Evolutionary conservation across 75 land plant species (phyloP), one percentile per base, ranked within the genome.

Genomic region (Selaginella moellendorffii): DNA sequence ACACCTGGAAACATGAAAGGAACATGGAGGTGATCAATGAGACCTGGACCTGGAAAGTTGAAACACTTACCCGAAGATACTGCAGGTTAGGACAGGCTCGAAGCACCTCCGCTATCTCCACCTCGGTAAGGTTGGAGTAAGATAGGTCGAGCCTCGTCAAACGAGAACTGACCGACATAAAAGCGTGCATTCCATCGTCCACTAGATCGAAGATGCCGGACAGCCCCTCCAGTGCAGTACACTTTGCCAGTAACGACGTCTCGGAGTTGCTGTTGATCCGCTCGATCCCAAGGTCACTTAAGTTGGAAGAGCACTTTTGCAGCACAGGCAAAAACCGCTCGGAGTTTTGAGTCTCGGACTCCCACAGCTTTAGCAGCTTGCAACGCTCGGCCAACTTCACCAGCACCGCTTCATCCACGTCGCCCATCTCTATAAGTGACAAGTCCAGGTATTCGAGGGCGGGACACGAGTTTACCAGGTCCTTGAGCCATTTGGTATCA

Each of bases 281-380:
- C 70, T 63, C 71, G 24, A 69, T 69, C 21, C 71, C 71, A 31
- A 69, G 53, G n/a, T 69, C 66, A n/a, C 29, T 24, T 2, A 64
- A 8, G 0, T 24, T 20, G n/a, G 30, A 8, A 9, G 26, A 24
- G 12, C 53, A 46, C 9, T 64, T 63, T 1, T 63, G 14, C 22
- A 69, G 27, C 2, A 69, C 68, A 0, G 71, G 28, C 24, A 46
- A 17, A 23, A 69, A 28, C 1, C 36, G 54, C 26, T 63, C 71
- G 9, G 52, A 19, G 19, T 69, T 31, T 27, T 58, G 10, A 2
- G 66, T 24, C 9, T 51, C 68, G 1, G 66, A 31, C 9, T 51
- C 68, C 2, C 69, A 64, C 1, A 69, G 20, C 19, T 63, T 46
- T 10, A 69, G 68, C 1, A 30, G 28, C 1, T 26, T 25, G 21